These are phyloP conservation scores for Pyronema omphalodes DNA, from an alignment of 495 filamentous ascomycete species.

Conservation along the genomic window DNA sequence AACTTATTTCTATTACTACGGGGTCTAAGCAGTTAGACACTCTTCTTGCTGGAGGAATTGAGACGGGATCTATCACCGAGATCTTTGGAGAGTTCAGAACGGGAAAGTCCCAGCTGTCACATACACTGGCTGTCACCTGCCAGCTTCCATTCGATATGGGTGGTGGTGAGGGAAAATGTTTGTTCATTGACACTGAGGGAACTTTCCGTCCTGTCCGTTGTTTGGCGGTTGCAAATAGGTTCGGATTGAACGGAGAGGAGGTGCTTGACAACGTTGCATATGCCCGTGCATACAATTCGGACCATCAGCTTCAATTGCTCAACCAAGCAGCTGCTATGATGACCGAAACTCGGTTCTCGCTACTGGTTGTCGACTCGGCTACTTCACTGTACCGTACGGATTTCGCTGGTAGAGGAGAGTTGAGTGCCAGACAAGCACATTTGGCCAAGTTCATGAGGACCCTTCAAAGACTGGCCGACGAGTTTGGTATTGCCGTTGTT, in stretches of 20 bases:
- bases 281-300: constrained; percentile 92
- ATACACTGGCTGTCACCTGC: constrained; percentile 95
- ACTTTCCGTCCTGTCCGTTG: constrained; percentile 87
- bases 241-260: constrained; percentile 86
- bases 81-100: constrained; percentile 97
- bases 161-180: constrained; percentile 90
- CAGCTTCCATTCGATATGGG: constrained; percentile 98
- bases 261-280: constrained; percentile 97
- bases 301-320: constrained; percentile 85
- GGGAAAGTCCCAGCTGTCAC: constrained; percentile 95
- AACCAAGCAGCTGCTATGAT: constrained; percentile 96
- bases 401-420: constrained; percentile 83
- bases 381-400: constrained; percentile 92
- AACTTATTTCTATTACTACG: constrained; percentile 93
- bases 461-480: constrained; percentile 82
- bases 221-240: constrained; percentile 79
- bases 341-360: constrained; percentile 93
- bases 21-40: constrained; percentile 95
- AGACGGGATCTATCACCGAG: constrained; percentile 96
- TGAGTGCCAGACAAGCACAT: constrained; percentile 77
- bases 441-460: constrained; percentile 95
- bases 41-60: constrained; percentile 79
- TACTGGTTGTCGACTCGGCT: constrained; percentile 86
- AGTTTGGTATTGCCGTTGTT: constrained; percentile 95
- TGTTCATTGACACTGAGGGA: constrained; percentile 98